Evolutionary conservation across 73 alveolate species (phyloP).

Genomic region (Paramecium sexaurelia): DNA sequence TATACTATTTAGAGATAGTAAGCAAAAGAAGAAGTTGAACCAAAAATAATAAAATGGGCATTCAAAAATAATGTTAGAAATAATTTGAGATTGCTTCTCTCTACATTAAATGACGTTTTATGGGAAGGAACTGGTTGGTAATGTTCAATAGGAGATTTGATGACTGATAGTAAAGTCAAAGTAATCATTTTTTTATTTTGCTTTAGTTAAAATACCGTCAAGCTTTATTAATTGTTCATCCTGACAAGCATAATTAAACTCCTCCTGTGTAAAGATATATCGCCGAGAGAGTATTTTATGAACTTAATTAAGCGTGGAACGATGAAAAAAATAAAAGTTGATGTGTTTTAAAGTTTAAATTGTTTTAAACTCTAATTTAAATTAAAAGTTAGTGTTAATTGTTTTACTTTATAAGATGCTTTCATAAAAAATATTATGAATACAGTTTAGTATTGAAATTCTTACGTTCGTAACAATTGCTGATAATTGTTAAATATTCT

Average conservation of each 20-base stretch:
- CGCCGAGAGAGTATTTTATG: constrained; percentile 53
- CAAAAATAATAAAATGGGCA: constrained; percentile 39
- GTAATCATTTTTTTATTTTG: neutral
- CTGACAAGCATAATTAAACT: neutral
- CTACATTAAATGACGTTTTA: constrained; percentile 16
- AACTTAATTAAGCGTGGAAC: constrained; percentile 42
- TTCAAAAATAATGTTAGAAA: constrained; percentile 28
- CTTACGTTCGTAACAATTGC: too few species aligned
- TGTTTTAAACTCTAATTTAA: neutral
- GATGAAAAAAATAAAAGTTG: neutral
- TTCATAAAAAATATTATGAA: too few species aligned
- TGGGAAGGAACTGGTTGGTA: constrained; percentile 46
- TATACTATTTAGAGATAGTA: neutral
- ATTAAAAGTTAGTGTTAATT: neutral
- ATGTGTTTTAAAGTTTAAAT: neutral
- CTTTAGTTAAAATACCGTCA: neutral
- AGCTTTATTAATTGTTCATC: constrained; percentile 47
- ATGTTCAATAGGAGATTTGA: constrained; percentile 54
- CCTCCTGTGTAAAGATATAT: constrained; percentile 13
- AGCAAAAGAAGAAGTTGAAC: constrained; percentile 30
- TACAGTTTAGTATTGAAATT: too few species aligned
- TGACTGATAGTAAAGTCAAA: constrained; percentile 39
- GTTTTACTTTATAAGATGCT: neutral
- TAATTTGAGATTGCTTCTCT: neutral
- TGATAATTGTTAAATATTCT: too few species aligned